Base-by-base conservation (phyloP, 257 asterid species). In the Verbascum thapsus region DNA sequence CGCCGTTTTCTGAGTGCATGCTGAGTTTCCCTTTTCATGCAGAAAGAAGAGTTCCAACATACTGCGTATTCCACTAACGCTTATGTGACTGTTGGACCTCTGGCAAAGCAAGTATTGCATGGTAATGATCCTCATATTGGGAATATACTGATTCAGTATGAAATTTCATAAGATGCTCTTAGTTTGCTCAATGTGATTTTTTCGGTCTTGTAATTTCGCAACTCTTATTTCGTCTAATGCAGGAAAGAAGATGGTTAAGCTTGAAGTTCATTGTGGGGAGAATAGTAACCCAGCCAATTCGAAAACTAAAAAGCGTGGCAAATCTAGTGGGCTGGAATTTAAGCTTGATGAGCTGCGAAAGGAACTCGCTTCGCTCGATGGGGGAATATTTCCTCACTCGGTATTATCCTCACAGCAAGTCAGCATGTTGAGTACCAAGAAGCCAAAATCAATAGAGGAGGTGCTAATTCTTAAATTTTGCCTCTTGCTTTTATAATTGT, bases 31-130 rank as follows among this genome's bases (percentile, higher is more conserved):
- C 63, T 45, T 67, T 53, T 55, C 48, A 17, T 75, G 68, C 95
- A 92, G 99, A 89, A 92, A 87, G 99, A 92, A 84, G 97, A 92
- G 76, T 92, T 81, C 64, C 97, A 88, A 85, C 99, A 92, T 75
- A 92, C 96, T 66, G 94, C 97, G 30, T 92, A 83, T 74, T 47
- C 97, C 47, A 92, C 99, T 40, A 92, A 89, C 83, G 96, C 99
- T 47, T 92, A 92, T 76, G 86, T 89, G 53, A 82, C 96, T 13
- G 56, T 78, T 30, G 99, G 99, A 68, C 94, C 91, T 37, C 78
- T 87, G 61, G 94, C 85, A 10, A 89, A 80, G 65, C 86, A 81
- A 85, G 89, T 92, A 43, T 71, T 83, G 75, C 88, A 80, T 39
- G 97, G 99, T 87, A 76, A 80, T 78, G 40, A 55, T 65, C 71